Evolutionary conservation across 1,139 yeast species (phyloP).

Genomic region (Debaryomycetaceae sp.): DNA sequence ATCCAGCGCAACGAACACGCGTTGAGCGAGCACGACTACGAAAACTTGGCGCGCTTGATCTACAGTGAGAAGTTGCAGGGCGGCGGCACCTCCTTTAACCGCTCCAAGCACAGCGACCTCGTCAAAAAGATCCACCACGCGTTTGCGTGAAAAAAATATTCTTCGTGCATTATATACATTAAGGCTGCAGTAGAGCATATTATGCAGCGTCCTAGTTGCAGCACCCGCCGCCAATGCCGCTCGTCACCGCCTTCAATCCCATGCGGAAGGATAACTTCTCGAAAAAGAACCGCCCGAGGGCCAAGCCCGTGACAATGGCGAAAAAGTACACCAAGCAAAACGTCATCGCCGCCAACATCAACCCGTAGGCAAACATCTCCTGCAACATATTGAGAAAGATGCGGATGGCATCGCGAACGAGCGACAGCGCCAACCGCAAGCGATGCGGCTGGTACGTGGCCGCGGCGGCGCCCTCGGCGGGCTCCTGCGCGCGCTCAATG

Average conservation of each 20-base stretch:
- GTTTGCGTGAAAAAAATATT: background rate
- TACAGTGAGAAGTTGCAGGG: conserved; percentile 44
- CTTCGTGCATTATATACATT: background rate
- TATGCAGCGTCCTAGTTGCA: conserved; percentile 1
- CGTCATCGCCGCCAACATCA: conserved; percentile 79
- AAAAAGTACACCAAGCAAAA: conserved; percentile 63
- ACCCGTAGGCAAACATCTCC: conserved; percentile 61
- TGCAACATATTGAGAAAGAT: conserved; percentile 52
- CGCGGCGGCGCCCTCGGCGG: conserved; percentile 9
- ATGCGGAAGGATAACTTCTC: conserved; percentile 42
- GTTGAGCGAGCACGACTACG: conserved; percentile 23
- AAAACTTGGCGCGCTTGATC: conserved; percentile 35
- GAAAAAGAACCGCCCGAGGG: conserved; percentile 64
- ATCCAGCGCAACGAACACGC: conserved; percentile 16
- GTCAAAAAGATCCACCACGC: conserved; percentile 15
- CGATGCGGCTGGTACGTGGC: conserved; percentile 14
- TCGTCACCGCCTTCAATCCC: conserved; percentile 13
- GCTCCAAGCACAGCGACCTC: conserved; percentile 37
- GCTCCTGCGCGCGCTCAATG: conserved; percentile 1
- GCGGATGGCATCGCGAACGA: conserved; percentile 53
- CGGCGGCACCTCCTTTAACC: conserved; percentile 39
- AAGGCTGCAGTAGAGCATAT: background rate
- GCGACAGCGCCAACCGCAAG: conserved; percentile 15
- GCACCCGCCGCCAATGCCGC: conserved; percentile 2
- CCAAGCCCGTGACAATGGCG: conserved; percentile 65